A percentile compares a stretch with the other conserved stretches of the same genome.
These are phyloP conservation scores for Fusarium acutatum DNA, from an alignment of 2,329 filamentous ascomycete species.

Conservation along the genomic window DNA sequence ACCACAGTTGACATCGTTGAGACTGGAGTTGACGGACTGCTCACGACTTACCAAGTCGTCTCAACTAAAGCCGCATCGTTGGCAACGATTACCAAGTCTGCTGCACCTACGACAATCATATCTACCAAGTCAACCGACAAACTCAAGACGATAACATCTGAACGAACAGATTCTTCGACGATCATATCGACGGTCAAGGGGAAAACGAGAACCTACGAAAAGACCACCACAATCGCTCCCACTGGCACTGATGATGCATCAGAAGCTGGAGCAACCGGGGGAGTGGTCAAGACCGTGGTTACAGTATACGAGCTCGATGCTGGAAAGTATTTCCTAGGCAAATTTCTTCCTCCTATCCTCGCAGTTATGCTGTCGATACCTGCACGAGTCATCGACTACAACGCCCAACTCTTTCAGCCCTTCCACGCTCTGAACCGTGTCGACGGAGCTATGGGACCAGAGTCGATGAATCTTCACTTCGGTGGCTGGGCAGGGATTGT, in stretches of 20 bases:
- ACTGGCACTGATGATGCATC: slow-evolving; percentile 14
- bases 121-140: slow-evolving; percentile 14
- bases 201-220: slow-evolving; percentile 26
- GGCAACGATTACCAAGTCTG: slow-evolving; percentile 20
- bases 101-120: slow-evolving; percentile 26
- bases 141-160: slow-evolving; percentile 31
- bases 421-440: slow-evolving; percentile 54
- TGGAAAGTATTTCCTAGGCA: slow-evolving; percentile 51
- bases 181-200: slow-evolving; percentile 32
- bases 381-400: slow-evolving; percentile 54
- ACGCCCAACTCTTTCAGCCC: slow-evolving; percentile 55
- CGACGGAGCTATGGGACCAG: slow-evolving; percentile 49
- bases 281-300: slow-evolving; percentile 8
- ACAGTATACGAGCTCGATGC: slow-evolving; percentile 33
- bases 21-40: slow-evolving; percentile 15
- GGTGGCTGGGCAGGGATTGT: slow-evolving; percentile 48
- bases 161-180: slow-evolving; percentile 29
- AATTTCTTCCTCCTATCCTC: slow-evolving; percentile 54
- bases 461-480: slow-evolving; percentile 56
- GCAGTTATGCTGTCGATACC: slow-evolving; percentile 53
- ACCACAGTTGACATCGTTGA: slow-evolving; percentile 22
- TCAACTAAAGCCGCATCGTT: slow-evolving; percentile 23
- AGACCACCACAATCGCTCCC: slow-evolving; percentile 22
- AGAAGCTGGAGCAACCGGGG: slow-evolving; percentile 4
- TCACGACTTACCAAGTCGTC: slow-evolving; percentile 19